phyloP scores from a whole-genome alignment of 192 early-diverging fungal genomes.

The Coemansia asiatica region DNA sequence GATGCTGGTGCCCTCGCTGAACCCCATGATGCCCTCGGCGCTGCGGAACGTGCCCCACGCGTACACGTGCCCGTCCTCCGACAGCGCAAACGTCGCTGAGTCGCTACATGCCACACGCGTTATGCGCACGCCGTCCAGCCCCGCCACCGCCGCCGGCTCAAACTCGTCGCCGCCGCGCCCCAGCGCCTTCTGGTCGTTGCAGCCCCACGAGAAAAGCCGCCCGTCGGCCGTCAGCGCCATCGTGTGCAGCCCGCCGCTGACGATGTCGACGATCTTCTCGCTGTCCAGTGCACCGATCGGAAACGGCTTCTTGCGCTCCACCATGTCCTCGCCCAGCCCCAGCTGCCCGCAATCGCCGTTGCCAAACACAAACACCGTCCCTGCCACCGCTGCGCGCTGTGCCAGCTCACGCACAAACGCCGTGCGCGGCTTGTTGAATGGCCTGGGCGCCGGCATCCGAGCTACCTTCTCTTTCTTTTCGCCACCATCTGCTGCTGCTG shows the following conservation, averaged over 20 bases:
- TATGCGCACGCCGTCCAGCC: conserved; percentile 71
- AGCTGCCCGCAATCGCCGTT: conserved; percentile 89
- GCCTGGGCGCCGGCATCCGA: conserved; percentile 5
- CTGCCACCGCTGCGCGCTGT: conserved; percentile 13
- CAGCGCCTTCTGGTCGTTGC: conserved; percentile 91
- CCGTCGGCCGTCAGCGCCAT: conserved; percentile 73
- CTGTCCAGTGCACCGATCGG: conserved; percentile 66
- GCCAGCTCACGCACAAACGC: conserved; percentile 32
- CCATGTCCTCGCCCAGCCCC: conserved; percentile 81
- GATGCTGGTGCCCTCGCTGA: conserved; percentile 63
- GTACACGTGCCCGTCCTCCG: conserved; percentile 76
- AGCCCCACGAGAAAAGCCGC: conserved; percentile 90
- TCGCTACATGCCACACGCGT: conserved; percentile 82
- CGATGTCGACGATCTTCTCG: conserved; percentile 73
- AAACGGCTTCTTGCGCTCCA: conserved; percentile 77
- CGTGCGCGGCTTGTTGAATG: conserved; percentile 45
- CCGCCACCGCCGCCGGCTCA: conserved; percentile 73
- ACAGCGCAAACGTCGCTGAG: conserved; percentile 77
- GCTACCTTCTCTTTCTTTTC: not conserved
- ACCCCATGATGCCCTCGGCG: conserved; percentile 84
- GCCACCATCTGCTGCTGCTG: not conserved
- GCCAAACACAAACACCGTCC: conserved; percentile 78
- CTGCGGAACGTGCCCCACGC: conserved; percentile 85
- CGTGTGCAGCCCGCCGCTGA: conserved; percentile 86
- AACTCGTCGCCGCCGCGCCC: conserved; percentile 66